phyloP scores from a whole-genome alignment of 2,329 filamentous ascomycete genomes.

The Talaromyces sp. region DNA sequence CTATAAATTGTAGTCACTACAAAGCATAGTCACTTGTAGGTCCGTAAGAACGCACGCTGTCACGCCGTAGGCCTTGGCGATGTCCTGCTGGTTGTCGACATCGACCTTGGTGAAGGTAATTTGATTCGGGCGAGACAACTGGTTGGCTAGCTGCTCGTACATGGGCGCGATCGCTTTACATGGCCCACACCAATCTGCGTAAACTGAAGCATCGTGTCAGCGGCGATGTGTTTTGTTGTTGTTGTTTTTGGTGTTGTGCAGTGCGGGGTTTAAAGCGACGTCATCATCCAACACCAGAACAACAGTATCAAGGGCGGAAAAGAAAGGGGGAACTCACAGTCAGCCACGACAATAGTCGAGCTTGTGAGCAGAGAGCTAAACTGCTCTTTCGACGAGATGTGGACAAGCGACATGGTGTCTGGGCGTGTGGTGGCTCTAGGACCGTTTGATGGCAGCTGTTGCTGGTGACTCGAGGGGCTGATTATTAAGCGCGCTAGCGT shows the following conservation, averaged over 20 bases:
- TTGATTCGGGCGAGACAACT: slow-evolving; percentile 64
- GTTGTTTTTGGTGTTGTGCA: not conserved
- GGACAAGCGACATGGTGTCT: slow-evolving; percentile 35
- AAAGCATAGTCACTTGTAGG: not conserved
- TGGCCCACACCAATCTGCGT: slow-evolving; percentile 78
- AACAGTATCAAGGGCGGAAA: not conserved
- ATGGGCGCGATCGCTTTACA: slow-evolving; percentile 79
- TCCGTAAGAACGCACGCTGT: slow-evolving; percentile 47
- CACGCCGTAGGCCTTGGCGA: slow-evolving; percentile 68
- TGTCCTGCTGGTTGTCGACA: slow-evolving; percentile 67
- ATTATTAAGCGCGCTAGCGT: not conserved
- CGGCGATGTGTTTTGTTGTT: not conserved
- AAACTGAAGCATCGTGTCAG: slow-evolving; percentile 53
- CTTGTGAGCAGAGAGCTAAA: slow-evolving; percentile 63
- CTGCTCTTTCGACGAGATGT: slow-evolving; percentile 61
- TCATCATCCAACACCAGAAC: not conserved
- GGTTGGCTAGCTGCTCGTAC: slow-evolving; percentile 69
- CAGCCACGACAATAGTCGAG: slow-evolving; percentile 75
- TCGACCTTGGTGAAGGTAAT: slow-evolving; percentile 87
- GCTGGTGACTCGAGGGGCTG: not conserved
- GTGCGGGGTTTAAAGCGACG: slow-evolving; percentile 4
- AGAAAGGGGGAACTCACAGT: slow-evolving; percentile 62
- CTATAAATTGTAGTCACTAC: not conserved
- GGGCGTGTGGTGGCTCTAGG: not conserved
- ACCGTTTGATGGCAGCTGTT: not conserved